These are phyloP conservation scores for Huntiella bhutanensis DNA, from an alignment of 2,329 filamentous ascomycete genomes.

Conservation along the genomic window DNA sequence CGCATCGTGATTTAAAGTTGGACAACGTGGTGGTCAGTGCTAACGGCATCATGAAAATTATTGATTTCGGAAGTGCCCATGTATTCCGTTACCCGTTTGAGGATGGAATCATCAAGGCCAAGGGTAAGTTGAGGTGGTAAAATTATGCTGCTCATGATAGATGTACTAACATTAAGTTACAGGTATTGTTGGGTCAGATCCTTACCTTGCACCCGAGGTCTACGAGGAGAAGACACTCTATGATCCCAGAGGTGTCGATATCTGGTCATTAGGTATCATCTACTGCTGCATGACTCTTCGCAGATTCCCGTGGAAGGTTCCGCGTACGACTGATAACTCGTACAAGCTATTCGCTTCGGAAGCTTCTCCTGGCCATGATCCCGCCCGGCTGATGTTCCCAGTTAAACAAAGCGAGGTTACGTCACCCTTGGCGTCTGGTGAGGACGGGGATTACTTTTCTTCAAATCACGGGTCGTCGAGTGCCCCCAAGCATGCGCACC, in stretches of 20 bases:
- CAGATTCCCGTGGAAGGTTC: slow-evolving; percentile 93
- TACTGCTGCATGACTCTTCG: slow-evolving; percentile 97
- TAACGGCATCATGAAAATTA: slow-evolving; percentile 96
- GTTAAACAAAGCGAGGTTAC: slow-evolving; percentile 14
- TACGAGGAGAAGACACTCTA: slow-evolving; percentile 76
- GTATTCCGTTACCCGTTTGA: slow-evolving; percentile 97
- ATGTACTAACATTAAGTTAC: slow-evolving; percentile 11
- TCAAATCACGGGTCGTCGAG: slow-evolving; percentile 3
- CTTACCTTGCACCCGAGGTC: slow-evolving; percentile 90
- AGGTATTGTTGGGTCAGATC: slow-evolving; percentile 66
- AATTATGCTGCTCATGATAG: background rate
- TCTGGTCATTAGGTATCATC: slow-evolving; percentile 96
- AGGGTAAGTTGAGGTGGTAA: slow-evolving; percentile 36
- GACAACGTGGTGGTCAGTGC: slow-evolving; percentile 97
- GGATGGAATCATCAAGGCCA: slow-evolving; percentile 61
- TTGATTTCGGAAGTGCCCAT: slow-evolving; percentile 93
- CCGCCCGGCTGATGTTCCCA: slow-evolving; percentile 30
- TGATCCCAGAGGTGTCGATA: slow-evolving; percentile 81
- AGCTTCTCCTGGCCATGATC: slow-evolving; percentile 56
- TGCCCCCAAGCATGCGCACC: background rate
- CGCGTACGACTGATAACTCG: slow-evolving; percentile 77
- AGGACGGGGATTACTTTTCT: slow-evolving; percentile 6
- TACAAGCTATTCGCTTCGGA: slow-evolving; percentile 82
- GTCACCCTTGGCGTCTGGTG: slow-evolving; percentile 18
- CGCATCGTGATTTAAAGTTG: slow-evolving; percentile 85